Evolutionary conservation across 2,329 filamentous ascomycete genomes (phyloP).

Genomic region (Beauveria medogensis): DNA sequence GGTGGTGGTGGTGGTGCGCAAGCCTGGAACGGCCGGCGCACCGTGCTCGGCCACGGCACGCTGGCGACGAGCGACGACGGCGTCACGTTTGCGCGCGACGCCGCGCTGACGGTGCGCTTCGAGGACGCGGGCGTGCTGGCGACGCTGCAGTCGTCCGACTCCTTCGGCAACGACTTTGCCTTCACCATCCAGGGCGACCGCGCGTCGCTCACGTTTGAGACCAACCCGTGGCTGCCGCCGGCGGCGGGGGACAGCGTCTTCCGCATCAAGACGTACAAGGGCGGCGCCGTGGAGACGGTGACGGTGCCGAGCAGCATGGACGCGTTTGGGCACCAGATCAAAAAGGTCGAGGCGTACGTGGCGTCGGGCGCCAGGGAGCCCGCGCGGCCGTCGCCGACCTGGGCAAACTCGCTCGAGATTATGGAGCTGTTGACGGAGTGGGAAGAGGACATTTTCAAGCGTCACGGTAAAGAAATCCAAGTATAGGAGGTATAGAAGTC

Average conservation of each 20-base stretch:
- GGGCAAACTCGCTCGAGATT: constrained; percentile 19
- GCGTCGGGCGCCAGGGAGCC: constrained; percentile 15
- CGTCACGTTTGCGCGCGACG: constrained; percentile 17
- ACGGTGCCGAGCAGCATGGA: constrained; percentile 16
- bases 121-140: constrained; percentile 17
- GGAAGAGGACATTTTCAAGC: constrained; percentile 15
- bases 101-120: constrained; percentile 17
- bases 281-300: constrained; percentile 15
- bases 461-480: constrained; percentile 7
- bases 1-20: not conserved
- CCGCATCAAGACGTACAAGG: constrained; percentile 17
- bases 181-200: constrained; percentile 19
- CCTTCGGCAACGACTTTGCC: constrained; percentile 19
- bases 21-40: constrained; percentile 14
- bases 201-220: constrained; percentile 18
- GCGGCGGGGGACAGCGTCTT: constrained; percentile 20
- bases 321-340: constrained; percentile 20
- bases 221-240: constrained; percentile 21
- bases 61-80: constrained; percentile 15
- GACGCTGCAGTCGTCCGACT: constrained; percentile 20
- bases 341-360: constrained; percentile 18
- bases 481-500: not conserved
- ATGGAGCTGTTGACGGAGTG: constrained; percentile 21
- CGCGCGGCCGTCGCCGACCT: constrained; percentile 18
- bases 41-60: constrained; percentile 18